Conservation (phyloP, 176 grass and related monocot species). For the Areca catechu region DNA sequence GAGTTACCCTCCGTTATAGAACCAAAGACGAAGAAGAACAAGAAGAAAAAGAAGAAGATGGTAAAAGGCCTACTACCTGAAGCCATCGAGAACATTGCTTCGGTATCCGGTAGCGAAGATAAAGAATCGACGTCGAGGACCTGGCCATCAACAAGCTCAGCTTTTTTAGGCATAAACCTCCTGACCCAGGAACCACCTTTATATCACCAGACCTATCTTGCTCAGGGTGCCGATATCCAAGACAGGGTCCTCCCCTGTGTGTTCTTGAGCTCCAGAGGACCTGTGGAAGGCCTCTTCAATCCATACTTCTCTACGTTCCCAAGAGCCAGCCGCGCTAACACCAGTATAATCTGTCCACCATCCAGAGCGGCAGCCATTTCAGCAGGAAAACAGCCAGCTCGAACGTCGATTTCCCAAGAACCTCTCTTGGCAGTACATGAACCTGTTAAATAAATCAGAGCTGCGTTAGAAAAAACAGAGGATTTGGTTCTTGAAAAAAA, state of each 20-base stretch:
- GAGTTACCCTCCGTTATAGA: no score
- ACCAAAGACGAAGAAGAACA: no score
- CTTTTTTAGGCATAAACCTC: slow-evolving; percentile 24
- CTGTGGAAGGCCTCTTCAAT: slow-evolving; percentile 49
- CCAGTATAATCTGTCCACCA: slow-evolving; percentile 59
- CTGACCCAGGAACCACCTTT: slow-evolving; percentile 44
- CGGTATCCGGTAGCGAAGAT: slow-evolving; percentile 80
- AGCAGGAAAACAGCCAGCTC: slow-evolving; percentile 63
- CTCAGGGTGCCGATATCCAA: slow-evolving; percentile 54
- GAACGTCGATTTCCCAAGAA: slow-evolving; percentile 66
- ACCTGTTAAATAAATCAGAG: slow-evolving; percentile 24
- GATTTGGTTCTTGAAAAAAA: no score
- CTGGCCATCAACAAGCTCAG: slow-evolving; percentile 54
- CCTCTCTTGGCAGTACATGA: slow-evolving; percentile 71
- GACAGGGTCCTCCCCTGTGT: slow-evolving; percentile 48
- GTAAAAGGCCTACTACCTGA: slow-evolving; percentile 34
- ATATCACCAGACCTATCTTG: slow-evolving; percentile 49
- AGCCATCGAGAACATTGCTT: slow-evolving; percentile 75
- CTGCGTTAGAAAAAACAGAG: not conserved
- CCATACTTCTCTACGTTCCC: slow-evolving; percentile 46
- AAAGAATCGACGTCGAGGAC: slow-evolving; percentile 44
- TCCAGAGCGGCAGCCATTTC: slow-evolving; percentile 73
- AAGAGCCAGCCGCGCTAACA: slow-evolving; percentile 51
- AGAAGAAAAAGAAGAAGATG: no score
- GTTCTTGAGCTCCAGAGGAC: slow-evolving; percentile 72